Evolutionary conservation across 805 yeast genomes (phyloP), one percentile per base, ranked within the genome.

Genomic region (Candida chauliodis): DNA sequence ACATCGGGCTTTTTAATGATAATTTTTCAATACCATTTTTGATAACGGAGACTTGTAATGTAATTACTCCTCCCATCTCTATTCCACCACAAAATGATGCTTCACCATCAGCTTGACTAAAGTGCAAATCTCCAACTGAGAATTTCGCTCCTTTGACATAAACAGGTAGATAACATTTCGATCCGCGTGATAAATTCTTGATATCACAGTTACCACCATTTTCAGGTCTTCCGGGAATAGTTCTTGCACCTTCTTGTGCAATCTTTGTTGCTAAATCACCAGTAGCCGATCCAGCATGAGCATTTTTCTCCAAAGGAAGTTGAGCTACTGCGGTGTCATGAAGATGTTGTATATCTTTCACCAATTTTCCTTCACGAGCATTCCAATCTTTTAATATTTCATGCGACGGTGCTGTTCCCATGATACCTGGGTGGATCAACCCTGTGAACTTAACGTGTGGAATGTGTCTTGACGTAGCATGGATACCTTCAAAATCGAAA

Each of bases 191-290:
- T 17, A 73, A 52, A 42, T 71, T 71, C 52, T 73, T 73, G 48
- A 73, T 73, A 44, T 73, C 78, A 51, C 77, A 72, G 48, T 73
- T 73, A 9, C 78, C 78, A 9, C 78, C 78, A 50, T 72, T 61
- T 54, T 73, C 78, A 20, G 73, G 77, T 45, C 76, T 50, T 1
- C 76, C 76, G 15, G 78, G 78, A 38, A 73, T 71, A 2, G 78
- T 73, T 27, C 78, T 59, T 6, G 77, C 76, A n/a, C 78, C 78
- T 33, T 63, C 63, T 32, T 51, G 51, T 6, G 58, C 66, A 23
- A 64, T 62, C 25, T 50, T 47, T 9, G 44, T 56, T 14, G 53
- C 52, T 15, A 59, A 37, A 8, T 52, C 66, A 1, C 40, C 46
- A 5, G 56, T 36, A 5, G 71, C 73, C 5, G 53, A 38, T 1